Conservation (phyloP, 2,329 filamentous ascomycete genomes). For the Botrytis galanthina region DNA sequence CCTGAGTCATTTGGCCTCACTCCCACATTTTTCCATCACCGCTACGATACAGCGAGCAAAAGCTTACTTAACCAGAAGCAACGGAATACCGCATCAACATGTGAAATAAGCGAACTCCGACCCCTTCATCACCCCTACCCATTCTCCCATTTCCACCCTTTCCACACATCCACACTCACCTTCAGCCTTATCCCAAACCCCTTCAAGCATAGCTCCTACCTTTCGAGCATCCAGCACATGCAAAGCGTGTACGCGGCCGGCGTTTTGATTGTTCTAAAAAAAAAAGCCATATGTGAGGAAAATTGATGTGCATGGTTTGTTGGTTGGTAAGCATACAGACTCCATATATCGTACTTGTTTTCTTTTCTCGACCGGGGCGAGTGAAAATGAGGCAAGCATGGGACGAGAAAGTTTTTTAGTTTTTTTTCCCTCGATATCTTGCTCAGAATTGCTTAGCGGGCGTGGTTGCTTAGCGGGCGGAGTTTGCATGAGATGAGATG, state of each 20-base stretch:
- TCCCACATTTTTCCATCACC: not conserved
- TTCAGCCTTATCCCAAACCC: not conserved
- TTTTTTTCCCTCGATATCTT: not conserved
- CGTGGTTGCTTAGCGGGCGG: not conserved
- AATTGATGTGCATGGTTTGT: not conserved
- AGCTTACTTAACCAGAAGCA: not conserved
- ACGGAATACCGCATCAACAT: not conserved
- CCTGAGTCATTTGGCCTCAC: constrained; percentile 3
- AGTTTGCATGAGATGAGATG: not conserved
- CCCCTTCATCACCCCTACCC: not conserved
- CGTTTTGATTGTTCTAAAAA: not conserved
- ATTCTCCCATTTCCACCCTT: too few species aligned
- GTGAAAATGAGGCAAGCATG: not conserved
- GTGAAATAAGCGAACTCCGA: constrained; percentile 9
- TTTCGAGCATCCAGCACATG: not conserved
- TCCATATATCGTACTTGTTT: not conserved
- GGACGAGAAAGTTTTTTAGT: not conserved
- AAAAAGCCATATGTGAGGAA: too few species aligned
- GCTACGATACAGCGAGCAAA: too few species aligned
- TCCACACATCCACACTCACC: not conserved
- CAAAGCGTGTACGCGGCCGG: not conserved
- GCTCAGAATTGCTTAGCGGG: not conserved
- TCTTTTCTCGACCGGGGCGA: not conserved
- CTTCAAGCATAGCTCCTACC: not conserved
- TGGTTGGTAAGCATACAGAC: not conserved